Conservation (phyloP, 331 rosid species). For the Arachis monticola region DNA sequence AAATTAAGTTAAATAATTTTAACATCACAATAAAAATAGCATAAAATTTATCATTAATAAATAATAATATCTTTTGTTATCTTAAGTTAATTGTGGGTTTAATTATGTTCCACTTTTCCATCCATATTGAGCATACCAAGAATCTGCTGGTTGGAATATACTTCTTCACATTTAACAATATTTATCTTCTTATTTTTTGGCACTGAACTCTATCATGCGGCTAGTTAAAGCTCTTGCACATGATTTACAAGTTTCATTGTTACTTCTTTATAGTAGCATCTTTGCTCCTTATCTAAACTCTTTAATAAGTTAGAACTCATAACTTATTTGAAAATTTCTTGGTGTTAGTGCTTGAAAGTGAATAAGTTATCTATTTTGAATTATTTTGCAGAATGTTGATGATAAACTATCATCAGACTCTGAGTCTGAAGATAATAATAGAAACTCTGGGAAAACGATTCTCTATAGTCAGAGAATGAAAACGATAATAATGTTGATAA, state of each 20-base stretch:
- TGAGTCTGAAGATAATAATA: constrained; percentile 80
- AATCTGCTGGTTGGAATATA: constrained; percentile 78
- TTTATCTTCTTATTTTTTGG: constrained; percentile 54
- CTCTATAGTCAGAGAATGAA: constrained; percentile 79
- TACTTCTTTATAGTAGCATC: constrained; percentile 85
- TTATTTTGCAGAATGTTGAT: constrained; percentile 75
- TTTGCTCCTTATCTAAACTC: constrained; percentile 89
- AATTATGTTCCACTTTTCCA: constrained; percentile 4
- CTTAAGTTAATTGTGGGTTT: constrained; percentile 19
- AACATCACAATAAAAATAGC: too few species aligned
- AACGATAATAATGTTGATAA: constrained; percentile 69
- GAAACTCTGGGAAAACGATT: constrained; percentile 64
- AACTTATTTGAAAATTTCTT: constrained; percentile 9
- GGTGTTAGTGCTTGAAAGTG: constrained; percentile 10
- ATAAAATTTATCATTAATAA: too few species aligned
- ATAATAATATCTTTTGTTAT: background rate
- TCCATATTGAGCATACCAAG: constrained; percentile 73
- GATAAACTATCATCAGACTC: constrained; percentile 75
- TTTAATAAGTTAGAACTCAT: constrained; percentile 24
- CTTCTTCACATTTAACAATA: constrained; percentile 76
- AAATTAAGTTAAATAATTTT: too few species aligned
- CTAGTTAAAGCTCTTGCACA: constrained; percentile 89
- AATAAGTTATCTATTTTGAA: constrained; percentile 16
- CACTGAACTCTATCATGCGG: constrained; percentile 89
- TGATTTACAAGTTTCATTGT: constrained; percentile 80